A percentile compares a stretch with the other conserved stretches of the same genome.
Evolutionary conservation across 768 basidiomycete species (phyloP).

Genomic region (Daedaleopsis sinensis): DNA sequence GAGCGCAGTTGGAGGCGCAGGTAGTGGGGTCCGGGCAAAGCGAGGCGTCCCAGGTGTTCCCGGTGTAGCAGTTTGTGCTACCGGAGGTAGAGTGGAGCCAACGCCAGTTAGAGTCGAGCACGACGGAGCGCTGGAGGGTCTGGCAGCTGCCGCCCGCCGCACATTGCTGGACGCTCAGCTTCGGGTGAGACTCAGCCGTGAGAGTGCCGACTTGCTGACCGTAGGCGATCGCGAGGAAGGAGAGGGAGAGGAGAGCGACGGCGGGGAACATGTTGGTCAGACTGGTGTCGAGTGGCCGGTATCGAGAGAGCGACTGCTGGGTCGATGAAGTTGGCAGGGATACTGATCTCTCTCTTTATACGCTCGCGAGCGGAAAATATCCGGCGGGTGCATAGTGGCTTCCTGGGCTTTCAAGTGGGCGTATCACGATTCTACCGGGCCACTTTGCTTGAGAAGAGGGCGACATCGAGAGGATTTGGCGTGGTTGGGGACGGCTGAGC

Average conservation of each 20-base stretch:
- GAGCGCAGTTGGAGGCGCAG: slow-evolving; percentile 43
- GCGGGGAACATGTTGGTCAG: slow-evolving; percentile 33
- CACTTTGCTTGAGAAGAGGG: background rate
- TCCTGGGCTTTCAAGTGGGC: background rate
- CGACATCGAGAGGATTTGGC: background rate
- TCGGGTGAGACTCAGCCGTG: slow-evolving; percentile 52
- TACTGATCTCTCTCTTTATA: slow-evolving; percentile 4
- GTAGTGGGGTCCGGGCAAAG: slow-evolving; percentile 52
- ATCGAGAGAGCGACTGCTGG: slow-evolving; percentile 16
- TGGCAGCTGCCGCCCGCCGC: slow-evolving; percentile 46
- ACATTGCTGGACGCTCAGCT: slow-evolving; percentile 49
- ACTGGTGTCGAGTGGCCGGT: slow-evolving; percentile 1
- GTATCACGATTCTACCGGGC: slow-evolving; percentile 4
- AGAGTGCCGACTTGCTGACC: slow-evolving; percentile 56
- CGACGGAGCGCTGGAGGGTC: slow-evolving; percentile 37
- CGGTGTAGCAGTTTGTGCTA: slow-evolving; percentile 52
- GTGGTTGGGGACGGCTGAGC: background rate
- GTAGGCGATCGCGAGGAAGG: slow-evolving; percentile 41
- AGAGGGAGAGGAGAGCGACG: slow-evolving; percentile 32
- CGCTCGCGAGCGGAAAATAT: slow-evolving; percentile 6
- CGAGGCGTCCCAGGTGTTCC: slow-evolving; percentile 55
- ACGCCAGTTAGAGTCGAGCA: slow-evolving; percentile 59
- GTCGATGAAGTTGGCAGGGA: slow-evolving; percentile 16
- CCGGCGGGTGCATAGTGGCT: slow-evolving; percentile 1
- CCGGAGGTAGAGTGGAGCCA: slow-evolving; percentile 42